A percentile compares a stretch with the other conserved stretches of the same genome.
These are phyloP conservation scores for Spathaspora boniae DNA, from an alignment of 805 yeast species.

Conservation along the genomic window DNA sequence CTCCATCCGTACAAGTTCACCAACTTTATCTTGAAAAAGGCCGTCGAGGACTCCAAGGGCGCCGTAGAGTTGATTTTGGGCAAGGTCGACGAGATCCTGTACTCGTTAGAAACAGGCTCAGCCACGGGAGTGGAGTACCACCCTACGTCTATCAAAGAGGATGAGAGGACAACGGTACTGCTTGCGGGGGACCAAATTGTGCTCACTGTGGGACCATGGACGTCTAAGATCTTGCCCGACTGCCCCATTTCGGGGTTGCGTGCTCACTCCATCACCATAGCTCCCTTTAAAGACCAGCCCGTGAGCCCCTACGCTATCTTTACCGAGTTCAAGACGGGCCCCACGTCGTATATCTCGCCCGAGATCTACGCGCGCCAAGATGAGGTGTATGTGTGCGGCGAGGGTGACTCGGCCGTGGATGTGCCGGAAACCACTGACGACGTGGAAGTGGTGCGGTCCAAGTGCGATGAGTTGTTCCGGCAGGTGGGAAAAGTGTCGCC, in stretches of 20 bases:
- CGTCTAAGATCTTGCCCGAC: slow-evolving; percentile 81
- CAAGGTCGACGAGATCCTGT: slow-evolving; percentile 67
- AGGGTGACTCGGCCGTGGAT: slow-evolving; percentile 86
- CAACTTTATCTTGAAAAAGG: slow-evolving; percentile 73
- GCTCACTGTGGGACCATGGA: slow-evolving; percentile 95
- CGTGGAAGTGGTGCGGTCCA: slow-evolving; percentile 80
- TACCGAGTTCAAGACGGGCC: slow-evolving; percentile 80
- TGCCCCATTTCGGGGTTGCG: slow-evolving; percentile 93
- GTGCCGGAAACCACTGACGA: slow-evolving; percentile 94
- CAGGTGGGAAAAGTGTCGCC: slow-evolving; percentile 76
- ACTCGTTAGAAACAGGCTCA: slow-evolving; percentile 58
- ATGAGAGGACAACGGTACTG: slow-evolving; percentile 36
- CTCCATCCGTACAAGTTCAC: slow-evolving; percentile 95
- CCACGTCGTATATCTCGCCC: slow-evolving; percentile 73
- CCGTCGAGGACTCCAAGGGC: slow-evolving; percentile 64
- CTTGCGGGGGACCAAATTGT: slow-evolving; percentile 75
- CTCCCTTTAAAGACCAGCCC: slow-evolving; percentile 64
- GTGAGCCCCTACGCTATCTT: slow-evolving; percentile 94
- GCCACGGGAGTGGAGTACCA: slow-evolving; percentile 74
- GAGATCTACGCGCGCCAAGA: slow-evolving; percentile 94
- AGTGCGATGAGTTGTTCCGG: slow-evolving; percentile 82
- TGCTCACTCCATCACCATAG: slow-evolving; percentile 91
- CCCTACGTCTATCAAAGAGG: slow-evolving; percentile 33
- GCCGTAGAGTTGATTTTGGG: slow-evolving; percentile 84
- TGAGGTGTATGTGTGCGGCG: slow-evolving; percentile 96